A percentile compares a stretch with the other conserved stretches of the same genome.
These are phyloP conservation scores for Paraleonurus japonicus DNA, from an alignment of 257 asterid species.

Conservation along the genomic window DNA sequence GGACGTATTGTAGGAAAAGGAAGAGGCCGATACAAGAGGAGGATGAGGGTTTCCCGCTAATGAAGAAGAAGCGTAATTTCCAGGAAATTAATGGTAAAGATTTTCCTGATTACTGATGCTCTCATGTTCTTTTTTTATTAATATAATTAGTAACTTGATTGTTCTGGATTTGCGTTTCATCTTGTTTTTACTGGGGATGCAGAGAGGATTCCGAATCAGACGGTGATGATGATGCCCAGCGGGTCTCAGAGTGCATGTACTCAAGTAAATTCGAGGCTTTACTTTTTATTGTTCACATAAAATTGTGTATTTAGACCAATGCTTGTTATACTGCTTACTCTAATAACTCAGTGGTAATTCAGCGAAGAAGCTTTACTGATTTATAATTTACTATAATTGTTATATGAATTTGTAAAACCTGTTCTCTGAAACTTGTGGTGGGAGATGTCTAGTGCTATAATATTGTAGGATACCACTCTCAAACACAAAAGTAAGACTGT, in stretches of 20 bases:
- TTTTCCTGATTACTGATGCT: not conserved
- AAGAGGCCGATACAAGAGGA: conserved; percentile 39
- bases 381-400: not conserved
- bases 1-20: conserved; percentile 51
- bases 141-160: too few relatives aligned
- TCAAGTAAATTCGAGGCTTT: conserved; percentile 41
- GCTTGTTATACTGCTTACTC: not conserved
- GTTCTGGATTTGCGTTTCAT: not conserved
- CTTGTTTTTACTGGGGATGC: conserved; percentile 4
- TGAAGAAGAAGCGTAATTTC: conserved; percentile 28
- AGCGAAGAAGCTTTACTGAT: conserved; percentile 9
- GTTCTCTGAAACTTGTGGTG: not conserved
- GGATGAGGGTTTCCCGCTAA: conserved; percentile 23
- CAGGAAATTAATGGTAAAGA: conserved; percentile 31
- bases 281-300: not conserved
- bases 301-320: not conserved
- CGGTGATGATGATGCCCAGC: conserved; percentile 18
- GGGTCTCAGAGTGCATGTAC: conserved; percentile 22
- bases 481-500: not conserved
- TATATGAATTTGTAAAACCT: not conserved
- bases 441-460: not conserved
- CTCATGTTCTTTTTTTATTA: not conserved
- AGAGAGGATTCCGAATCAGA: conserved; percentile 34
- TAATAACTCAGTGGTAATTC: not conserved
- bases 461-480: conserved; percentile 5